phyloP scores from a whole-genome alignment of 2,329 filamentous ascomycete genomes.

The Aspergillus tanneri region DNA sequence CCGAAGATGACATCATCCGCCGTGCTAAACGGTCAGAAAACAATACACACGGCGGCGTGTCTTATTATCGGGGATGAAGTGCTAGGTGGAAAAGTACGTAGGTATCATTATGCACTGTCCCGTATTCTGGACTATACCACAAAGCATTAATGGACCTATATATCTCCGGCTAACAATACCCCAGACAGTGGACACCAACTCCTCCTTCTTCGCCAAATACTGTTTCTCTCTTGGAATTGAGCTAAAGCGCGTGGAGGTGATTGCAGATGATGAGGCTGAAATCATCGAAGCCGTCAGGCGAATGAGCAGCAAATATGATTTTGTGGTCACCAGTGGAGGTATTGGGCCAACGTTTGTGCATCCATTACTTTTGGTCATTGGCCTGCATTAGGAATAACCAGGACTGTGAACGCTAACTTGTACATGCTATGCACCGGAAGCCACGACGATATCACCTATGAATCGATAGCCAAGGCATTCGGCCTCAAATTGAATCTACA shows the following conservation, averaged over 20 bases:
- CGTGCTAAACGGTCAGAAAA: constrained; percentile 45
- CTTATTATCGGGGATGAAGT: constrained; percentile 98
- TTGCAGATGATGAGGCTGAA: constrained; percentile 85
- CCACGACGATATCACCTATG: constrained; percentile 97
- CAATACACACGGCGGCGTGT: constrained; percentile 85
- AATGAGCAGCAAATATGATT: constrained; percentile 88
- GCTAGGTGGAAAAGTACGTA: constrained; percentile 80
- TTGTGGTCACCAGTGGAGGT: constrained; percentile 91
- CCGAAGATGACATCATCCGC: constrained; percentile 47
- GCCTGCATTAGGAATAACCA: no score
- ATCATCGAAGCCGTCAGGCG: constrained; percentile 83
- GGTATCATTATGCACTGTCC: neutral
- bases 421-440: no score
- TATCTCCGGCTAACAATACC: neutral
- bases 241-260: constrained; percentile 85
- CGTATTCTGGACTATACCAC: neutral
- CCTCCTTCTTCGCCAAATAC: constrained; percentile 63
- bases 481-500: constrained; percentile 73
- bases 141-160: neutral
- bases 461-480: constrained; percentile 90
- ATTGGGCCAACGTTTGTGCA: constrained; percentile 84
- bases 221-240: constrained; percentile 65
- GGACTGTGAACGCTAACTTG: neutral
- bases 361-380: neutral
- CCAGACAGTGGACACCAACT: constrained; percentile 66